These are phyloP conservation scores for Fusarium sp. DNA, from an alignment of 2,329 filamentous ascomycete genomes.

Conservation along the genomic window DNA sequence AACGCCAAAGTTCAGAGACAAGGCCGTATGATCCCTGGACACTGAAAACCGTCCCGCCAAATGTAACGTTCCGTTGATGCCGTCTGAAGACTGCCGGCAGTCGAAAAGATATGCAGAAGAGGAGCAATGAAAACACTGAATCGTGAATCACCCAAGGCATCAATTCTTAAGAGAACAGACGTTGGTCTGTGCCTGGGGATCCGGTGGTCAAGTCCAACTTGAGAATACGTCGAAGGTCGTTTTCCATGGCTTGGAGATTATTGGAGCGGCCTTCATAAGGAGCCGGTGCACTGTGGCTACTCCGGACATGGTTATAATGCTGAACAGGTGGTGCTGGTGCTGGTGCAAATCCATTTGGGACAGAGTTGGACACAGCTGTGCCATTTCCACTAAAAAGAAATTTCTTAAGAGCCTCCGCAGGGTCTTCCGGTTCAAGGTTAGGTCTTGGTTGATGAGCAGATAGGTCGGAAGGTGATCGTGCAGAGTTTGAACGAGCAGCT, in stretches of 20 bases:
- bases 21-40: slow-evolving; percentile 19
- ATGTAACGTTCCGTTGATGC: slow-evolving; percentile 42
- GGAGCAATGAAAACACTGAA: slow-evolving; percentile 38
- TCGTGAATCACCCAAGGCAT: slow-evolving; percentile 31
- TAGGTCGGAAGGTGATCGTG: slow-evolving; percentile 37
- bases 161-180: slow-evolving; percentile 47
- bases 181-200: slow-evolving; percentile 41
- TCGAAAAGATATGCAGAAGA: slow-evolving; percentile 46
- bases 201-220: slow-evolving; percentile 58
- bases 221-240: slow-evolving; percentile 67
- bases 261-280: slow-evolving; percentile 30
- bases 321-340: slow-evolving; percentile 33
- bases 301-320: slow-evolving; percentile 23
- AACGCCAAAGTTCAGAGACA: slow-evolving; percentile 45
- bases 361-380: slow-evolving; percentile 31
- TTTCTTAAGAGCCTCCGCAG: slow-evolving; percentile 68
- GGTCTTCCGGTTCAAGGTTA: slow-evolving; percentile 48
- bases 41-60: slow-evolving; percentile 33
- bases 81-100: slow-evolving; percentile 40
- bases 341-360: slow-evolving; percentile 41
- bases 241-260: slow-evolving; percentile 66
- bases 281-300: slow-evolving; percentile 11
- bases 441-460: slow-evolving; percentile 27
- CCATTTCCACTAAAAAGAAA: slow-evolving; percentile 65
- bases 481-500: slow-evolving; percentile 62